phyloP scores from a whole-genome alignment of 2,329 filamentous ascomycete species.

The Beauveria sp. region DNA sequence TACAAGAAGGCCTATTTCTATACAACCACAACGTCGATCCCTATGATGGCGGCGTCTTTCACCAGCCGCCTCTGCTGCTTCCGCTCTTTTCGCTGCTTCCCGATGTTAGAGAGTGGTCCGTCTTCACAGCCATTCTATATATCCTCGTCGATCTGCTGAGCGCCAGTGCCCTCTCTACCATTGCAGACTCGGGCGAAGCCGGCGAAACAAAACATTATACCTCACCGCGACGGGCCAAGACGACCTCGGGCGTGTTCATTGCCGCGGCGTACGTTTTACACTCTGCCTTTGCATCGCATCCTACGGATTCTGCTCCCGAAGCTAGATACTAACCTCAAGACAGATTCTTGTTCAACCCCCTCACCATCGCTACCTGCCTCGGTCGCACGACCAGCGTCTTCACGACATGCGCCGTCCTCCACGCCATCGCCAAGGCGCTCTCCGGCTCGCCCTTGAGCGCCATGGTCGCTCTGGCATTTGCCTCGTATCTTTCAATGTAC shows the following conservation, averaged over 20 bases:
- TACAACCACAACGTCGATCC: slow-evolving; percentile 95
- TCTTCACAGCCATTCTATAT: slow-evolving; percentile 75
- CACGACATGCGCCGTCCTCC: slow-evolving; percentile 79
- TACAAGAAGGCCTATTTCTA: slow-evolving; percentile 93
- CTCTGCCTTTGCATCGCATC: neutral
- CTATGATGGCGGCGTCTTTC: slow-evolving; percentile 84
- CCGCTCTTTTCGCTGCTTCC: slow-evolving; percentile 88
- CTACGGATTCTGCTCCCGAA: neutral
- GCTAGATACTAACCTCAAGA: slow-evolving; percentile 8
- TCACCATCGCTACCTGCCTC: slow-evolving; percentile 84
- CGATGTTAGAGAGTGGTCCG: slow-evolving; percentile 54
- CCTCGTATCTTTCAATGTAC: slow-evolving; percentile 87
- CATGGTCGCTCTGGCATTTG: slow-evolving; percentile 78
- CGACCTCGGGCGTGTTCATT: slow-evolving; percentile 67
- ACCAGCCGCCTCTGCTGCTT: slow-evolving; percentile 80
- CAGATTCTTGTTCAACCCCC: slow-evolving; percentile 90
- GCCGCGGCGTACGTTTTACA: slow-evolving; percentile 60
- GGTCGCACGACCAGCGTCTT: slow-evolving; percentile 85
- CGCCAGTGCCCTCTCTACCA: slow-evolving; percentile 68
- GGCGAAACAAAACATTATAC: slow-evolving; percentile 65
- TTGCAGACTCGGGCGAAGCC: slow-evolving; percentile 76
- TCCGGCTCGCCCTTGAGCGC: slow-evolving; percentile 64
- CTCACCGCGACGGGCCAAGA: slow-evolving; percentile 68
- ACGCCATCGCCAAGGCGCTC: slow-evolving; percentile 74
- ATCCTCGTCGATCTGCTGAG: slow-evolving; percentile 73